A percentile compares a stretch with the other conserved stretches of the same genome.
These are phyloP conservation scores for Euphrasia confusa DNA, from an alignment of 257 asterid species.

Conservation along the genomic window DNA sequence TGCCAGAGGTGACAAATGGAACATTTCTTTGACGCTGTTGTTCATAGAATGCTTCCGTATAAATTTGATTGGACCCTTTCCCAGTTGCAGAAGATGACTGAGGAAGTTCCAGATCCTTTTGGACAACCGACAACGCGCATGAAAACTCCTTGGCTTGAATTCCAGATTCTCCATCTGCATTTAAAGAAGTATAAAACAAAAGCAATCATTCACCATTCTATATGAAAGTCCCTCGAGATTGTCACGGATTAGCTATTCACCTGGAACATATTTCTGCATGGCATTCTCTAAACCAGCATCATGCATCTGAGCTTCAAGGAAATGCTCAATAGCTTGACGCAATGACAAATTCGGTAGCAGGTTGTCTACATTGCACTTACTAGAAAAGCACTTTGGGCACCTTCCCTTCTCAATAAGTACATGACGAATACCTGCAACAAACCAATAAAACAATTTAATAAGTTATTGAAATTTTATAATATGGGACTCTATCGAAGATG, in stretches of 20 bases:
- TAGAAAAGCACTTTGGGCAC: conserved; percentile 87
- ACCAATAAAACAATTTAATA: conserved; percentile 9
- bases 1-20: conserved; percentile 29
- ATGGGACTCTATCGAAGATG: neutral
- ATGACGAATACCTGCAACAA: conserved; percentile 55
- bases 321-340: conserved; percentile 67
- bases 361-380: conserved; percentile 52
- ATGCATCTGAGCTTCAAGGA: conserved; percentile 58
- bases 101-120: conserved; percentile 50
- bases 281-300: conserved; percentile 42
- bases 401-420: conserved; percentile 59
- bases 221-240: conserved; percentile 16
- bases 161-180: conserved; percentile 91
- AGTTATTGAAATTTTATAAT: conserved; percentile 4
- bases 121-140: conserved; percentile 43
- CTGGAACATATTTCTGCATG: conserved; percentile 65
- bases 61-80: conserved; percentile 64
- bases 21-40: conserved; percentile 29
- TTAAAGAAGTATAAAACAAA: neutral
- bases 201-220: conserved; percentile 8
- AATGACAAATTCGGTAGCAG: conserved; percentile 82
- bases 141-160: conserved; percentile 58
- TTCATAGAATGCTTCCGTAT: conserved; percentile 31
- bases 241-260: conserved; percentile 29
- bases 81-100: conserved; percentile 74